These are phyloP conservation scores for Asterochloris erici DNA, from an alignment of 139 green algal species.

Conservation along the genomic window DNA sequence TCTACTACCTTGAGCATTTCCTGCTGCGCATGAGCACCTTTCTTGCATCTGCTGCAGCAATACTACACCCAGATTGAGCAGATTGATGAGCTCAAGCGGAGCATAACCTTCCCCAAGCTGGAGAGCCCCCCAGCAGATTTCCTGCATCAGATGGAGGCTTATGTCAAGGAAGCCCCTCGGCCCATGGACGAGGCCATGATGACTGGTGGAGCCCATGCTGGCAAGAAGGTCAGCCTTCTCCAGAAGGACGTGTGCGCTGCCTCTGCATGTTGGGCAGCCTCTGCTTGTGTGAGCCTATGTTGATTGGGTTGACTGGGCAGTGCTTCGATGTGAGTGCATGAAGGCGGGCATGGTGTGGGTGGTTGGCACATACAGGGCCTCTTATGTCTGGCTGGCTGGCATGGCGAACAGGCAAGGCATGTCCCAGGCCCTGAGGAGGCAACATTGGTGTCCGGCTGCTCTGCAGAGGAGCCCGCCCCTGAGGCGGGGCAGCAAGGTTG, in stretches of 20 bases:
- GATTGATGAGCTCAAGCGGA: conserved; percentile 36
- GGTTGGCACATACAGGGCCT: no score
- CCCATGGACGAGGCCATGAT: conserved; percentile 12
- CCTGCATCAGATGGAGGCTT: conserved; percentile 84
- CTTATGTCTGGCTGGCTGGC: no score
- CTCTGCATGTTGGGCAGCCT: no score
- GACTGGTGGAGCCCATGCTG: neutral
- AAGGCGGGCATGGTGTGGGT: no score
- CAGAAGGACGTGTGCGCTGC: no score
- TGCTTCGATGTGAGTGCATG: no score
- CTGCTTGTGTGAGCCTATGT: no score
- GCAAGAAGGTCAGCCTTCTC: neutral
- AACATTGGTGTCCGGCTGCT: no score
- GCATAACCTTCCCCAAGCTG: conserved; percentile 65
- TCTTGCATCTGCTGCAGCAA: conserved; percentile 17
- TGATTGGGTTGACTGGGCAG: no score
- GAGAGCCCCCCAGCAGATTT: conserved; percentile 79
- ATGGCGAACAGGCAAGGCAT: no score
- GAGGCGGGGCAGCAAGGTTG: conserved; percentile 29
- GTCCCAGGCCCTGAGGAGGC: neutral
- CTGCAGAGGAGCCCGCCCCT: conserved; percentile 35
- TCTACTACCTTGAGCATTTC: no score
- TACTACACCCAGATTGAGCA: conserved; percentile 53
- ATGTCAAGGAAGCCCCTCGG: conserved; percentile 55
- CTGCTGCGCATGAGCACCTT: no score